Evolutionary conservation across 1,284 basidiomycete genomes (phyloP), one percentile per base, ranked within the genome.

Genomic region (Phylloboletellus chloephorus): DNA sequence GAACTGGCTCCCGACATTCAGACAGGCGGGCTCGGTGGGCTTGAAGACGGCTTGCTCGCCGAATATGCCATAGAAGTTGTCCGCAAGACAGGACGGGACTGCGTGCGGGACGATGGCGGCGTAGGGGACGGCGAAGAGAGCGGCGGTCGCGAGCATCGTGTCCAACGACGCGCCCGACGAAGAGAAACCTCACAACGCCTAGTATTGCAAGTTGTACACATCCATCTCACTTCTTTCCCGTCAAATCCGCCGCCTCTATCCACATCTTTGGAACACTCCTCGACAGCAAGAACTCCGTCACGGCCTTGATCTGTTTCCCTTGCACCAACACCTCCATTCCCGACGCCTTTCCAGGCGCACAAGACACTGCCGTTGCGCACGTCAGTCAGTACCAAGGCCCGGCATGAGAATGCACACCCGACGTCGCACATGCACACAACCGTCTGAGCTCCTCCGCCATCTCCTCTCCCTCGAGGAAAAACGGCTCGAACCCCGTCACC

Each of bases 391-490:
- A 23, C 12, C 43, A 7, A 40, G 10, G 12, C 15, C 10, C 7
- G 30, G 6, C 24, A 16, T 7, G 12, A 17, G 9, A 15, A 47
- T 65, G 44, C 48, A 5, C 29, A 87, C 86, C 76, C 26, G 82
- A 79, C 1, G 90, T 88, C 3, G 85, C 74, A 31, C 82, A 79
- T 2, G 89, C 89, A 53, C 89, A 93, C 0, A 71, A 53, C 56
- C 77, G 82, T 46, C 79, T 74, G 38, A 94, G 66, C 43, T 89
- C 87, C 31, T 92, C 88, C 2, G 84, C 82, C 60, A 94, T 76
- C 13, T 78, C 73, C 11, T 88, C 82, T 1, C 78, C 73, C 25
- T 76, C 67, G 16, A 90, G 63, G 4, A 74, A 71, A 61, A 83
- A 94, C 0, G 79, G 71, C 57, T 95, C 91, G 48, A 88, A 84